Conservation (phyloP, 495 filamentous ascomycete genomes). For the Sabuloglossum arenarium region DNA sequence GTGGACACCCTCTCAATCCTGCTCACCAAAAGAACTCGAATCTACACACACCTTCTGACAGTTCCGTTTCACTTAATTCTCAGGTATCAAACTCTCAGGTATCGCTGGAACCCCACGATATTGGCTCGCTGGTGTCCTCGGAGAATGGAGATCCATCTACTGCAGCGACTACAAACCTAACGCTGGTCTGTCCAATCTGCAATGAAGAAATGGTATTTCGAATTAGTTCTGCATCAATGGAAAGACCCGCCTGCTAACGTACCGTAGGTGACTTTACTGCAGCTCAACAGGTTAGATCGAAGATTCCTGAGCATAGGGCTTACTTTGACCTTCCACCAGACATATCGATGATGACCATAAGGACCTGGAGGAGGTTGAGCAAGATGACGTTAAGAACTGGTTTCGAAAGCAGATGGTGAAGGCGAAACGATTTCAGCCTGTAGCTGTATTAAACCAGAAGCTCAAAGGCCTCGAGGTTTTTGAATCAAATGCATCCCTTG, state of each 20-base stretch:
- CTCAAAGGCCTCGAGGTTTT: slow-evolving; percentile 94
- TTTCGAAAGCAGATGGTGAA: slow-evolving; percentile 92
- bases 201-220: slow-evolving; percentile 74
- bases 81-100: slow-evolving; percentile 12
- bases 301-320: not conserved
- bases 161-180: slow-evolving; percentile 32
- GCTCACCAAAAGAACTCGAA: slow-evolving; percentile 19
- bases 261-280: slow-evolving; percentile 63
- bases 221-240: not conserved
- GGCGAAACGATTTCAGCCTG: slow-evolving; percentile 85
- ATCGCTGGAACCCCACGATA: slow-evolving; percentile 8
- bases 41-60: slow-evolving; percentile 26
- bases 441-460: slow-evolving; percentile 84
- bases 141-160: slow-evolving; percentile 24
- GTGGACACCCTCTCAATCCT: slow-evolving; percentile 53
- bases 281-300: slow-evolving; percentile 53
- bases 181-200: slow-evolving; percentile 84
- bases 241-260: slow-evolving; percentile 8
- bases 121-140: slow-evolving; percentile 14
- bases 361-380: slow-evolving; percentile 78
- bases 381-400: slow-evolving; percentile 97
- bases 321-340: slow-evolving; percentile 18
- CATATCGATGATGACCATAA: slow-evolving; percentile 91
- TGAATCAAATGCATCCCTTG: slow-evolving; percentile 63
- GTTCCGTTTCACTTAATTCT: slow-evolving; percentile 20